These are phyloP conservation scores for Globisporangium emineosum DNA, from an alignment of 352 stramenopile genomes.

Conservation along the genomic window DNA sequence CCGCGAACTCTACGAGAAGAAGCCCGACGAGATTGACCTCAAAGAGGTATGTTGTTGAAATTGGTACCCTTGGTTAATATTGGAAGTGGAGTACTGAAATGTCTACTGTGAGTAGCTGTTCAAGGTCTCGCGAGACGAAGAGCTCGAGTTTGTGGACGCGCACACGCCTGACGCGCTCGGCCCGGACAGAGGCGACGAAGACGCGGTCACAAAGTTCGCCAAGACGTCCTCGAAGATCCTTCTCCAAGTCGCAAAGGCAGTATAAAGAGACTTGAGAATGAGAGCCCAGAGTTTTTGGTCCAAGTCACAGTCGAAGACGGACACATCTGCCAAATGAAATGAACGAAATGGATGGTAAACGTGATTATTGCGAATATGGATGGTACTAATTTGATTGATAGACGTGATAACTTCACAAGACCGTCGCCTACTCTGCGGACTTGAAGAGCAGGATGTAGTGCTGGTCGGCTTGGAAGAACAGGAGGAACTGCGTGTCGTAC, in stretches of 20 bases:
- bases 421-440: constrained; percentile 47
- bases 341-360: not conserved
- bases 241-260: constrained; percentile 39
- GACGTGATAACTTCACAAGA: not conserved
- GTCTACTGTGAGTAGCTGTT: constrained; percentile 43
- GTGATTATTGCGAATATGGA: not conserved
- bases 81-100: not conserved
- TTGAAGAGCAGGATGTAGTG: constrained; percentile 85
- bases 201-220: constrained; percentile 49
- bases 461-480: constrained; percentile 86
- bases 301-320: not conserved
- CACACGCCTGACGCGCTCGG: constrained; percentile 48
- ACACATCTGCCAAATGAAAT: not conserved
- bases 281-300: not conserved
- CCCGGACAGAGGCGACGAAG: constrained; percentile 26
- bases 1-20: constrained; percentile 74
- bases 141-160: constrained; percentile 67
- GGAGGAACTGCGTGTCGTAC: constrained; percentile 87
- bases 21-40: constrained; percentile 47
- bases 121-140: constrained; percentile 64
- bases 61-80: not conserved
- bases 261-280: constrained; percentile 27
- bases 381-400: not conserved
- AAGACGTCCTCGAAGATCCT: constrained; percentile 58
- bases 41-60: constrained; percentile 49